These are phyloP conservation scores for Shiraia bambusicola DNA, from an alignment of 2,329 filamentous ascomycete genomes.

Conservation along the genomic window DNA sequence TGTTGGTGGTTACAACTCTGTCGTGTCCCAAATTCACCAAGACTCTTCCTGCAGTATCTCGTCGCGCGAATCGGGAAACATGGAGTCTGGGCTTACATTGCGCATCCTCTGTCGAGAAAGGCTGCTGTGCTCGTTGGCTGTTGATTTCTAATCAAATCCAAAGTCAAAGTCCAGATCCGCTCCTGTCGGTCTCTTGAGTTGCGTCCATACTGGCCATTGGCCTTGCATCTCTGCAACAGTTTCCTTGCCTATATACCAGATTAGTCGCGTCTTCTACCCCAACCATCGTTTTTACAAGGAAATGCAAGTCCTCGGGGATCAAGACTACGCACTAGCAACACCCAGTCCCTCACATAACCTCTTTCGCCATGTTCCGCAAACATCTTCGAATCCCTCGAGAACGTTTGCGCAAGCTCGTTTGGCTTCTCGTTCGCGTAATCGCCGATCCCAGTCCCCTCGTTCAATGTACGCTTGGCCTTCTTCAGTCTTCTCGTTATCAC, in stretches of 20 bases:
- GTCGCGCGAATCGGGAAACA: constrained; percentile 10
- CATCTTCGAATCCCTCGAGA: constrained; percentile 86
- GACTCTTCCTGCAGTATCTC: constrained; percentile 1
- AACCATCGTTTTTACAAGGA: background rate
- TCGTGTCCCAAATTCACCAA: background rate
- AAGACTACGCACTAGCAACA: constrained; percentile 38
- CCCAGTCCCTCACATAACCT: constrained; percentile 59
- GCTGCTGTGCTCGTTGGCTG: constrained; percentile 1
- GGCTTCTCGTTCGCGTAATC: constrained; percentile 75
- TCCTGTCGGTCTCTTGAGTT: background rate
- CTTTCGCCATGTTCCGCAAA: constrained; percentile 81
- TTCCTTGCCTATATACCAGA: background rate
- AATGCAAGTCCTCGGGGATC: background rate
- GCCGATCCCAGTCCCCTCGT: constrained; percentile 78
- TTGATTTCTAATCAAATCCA: background rate
- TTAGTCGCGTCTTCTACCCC: background rate
- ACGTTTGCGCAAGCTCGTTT: constrained; percentile 83
- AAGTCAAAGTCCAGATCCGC: background rate
- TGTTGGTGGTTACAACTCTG: background rate
- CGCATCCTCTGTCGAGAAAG: constrained; percentile 1
- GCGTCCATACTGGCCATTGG: background rate
- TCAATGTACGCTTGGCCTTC: constrained; percentile 81
- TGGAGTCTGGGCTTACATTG: constrained; percentile 7
- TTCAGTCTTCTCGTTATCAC: constrained; percentile 79
- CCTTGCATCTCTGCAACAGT: background rate